A percentile compares a stretch with the other conserved stretches of the same genome.
phyloP scores from a whole-genome alignment of 2,329 filamentous ascomycete species.

The Aschersonia sp. region DNA sequence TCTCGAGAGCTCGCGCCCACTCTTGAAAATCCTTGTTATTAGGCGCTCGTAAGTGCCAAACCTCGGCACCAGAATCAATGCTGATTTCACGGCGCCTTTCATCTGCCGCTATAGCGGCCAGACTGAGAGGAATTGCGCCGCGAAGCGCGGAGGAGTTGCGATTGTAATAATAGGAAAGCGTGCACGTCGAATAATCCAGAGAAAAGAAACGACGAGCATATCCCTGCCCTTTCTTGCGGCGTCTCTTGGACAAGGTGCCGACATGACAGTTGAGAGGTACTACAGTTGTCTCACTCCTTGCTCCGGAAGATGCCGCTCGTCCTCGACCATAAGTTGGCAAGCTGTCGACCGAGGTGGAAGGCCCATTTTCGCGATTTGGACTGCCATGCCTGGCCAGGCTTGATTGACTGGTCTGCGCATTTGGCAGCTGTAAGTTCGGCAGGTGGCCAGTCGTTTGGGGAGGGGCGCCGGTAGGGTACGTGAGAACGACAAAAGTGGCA shows the following conservation, averaged over 20 bases:
- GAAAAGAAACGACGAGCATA: slow-evolving; percentile 92
- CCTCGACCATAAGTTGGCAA: slow-evolving; percentile 32
- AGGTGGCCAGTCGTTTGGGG: slow-evolving; percentile 62
- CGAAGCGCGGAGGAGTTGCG: slow-evolving; percentile 83
- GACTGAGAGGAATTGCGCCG: slow-evolving; percentile 79
- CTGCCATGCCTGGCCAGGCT: slow-evolving; percentile 36
- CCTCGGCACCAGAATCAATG: slow-evolving; percentile 90
- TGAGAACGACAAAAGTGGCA: slow-evolving; percentile 85
- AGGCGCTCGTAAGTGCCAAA: slow-evolving; percentile 83
- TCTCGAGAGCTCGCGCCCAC: slow-evolving; percentile 78
- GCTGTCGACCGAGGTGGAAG: slow-evolving; percentile 45
- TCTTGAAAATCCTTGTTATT: slow-evolving; percentile 74
- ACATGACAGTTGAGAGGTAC: slow-evolving; percentile 52
- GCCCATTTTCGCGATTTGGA: slow-evolving; percentile 26
- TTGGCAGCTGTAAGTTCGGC: slow-evolving; percentile 36
- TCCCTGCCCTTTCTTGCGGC: slow-evolving; percentile 85
- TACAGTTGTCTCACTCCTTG: slow-evolving; percentile 32
- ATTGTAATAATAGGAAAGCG: slow-evolving; percentile 91
- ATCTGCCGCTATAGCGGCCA: slow-evolving; percentile 83
- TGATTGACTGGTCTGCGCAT: slow-evolving; percentile 27
- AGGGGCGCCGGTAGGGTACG: slow-evolving; percentile 71
- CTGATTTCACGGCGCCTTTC: slow-evolving; percentile 82
- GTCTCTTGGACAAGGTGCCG: slow-evolving; percentile 74
- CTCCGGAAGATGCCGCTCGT: slow-evolving; percentile 34
- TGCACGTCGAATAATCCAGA: slow-evolving; percentile 84